Base-by-base conservation (phyloP, 768 basidiomycete genomes). In the Scleroderma citrinum region DNA sequence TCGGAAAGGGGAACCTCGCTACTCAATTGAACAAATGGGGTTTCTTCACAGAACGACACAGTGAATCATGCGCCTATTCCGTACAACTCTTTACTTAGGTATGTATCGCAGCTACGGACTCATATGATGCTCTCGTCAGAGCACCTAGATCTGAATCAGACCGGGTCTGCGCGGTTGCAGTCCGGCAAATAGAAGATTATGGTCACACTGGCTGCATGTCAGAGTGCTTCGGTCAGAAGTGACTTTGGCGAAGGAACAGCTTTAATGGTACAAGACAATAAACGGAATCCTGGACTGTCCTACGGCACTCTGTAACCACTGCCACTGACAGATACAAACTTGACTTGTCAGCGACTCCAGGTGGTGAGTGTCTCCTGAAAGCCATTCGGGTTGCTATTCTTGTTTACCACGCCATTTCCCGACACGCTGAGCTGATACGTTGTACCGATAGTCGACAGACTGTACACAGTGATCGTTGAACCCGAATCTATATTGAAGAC, bases 181-280 rank as follows among this genome's bases (percentile, higher is more conserved):
- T 91, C 8, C n/a, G n/a, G n/a, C 88, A 91, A 55, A 83, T 92
- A 32, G 80, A 87, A 85, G 69, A 87, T 92, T 51, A 80, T 84
- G 0, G 68, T 75, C 1, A 76, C 80, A 11, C 71, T 92, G 2
- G 87, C 85, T 0, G 71, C 80, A 2, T 86, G 79, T 60, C 88
- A 92, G 59, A 76, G 77, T 8, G 62, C 69, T 1, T 82, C 83
- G 1, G 76, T 88, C 32, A 82, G 81, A 61, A n/a, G n/a, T n/a
- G n/a, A 76, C 76, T 3, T 72, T 90, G 5, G 71, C 88, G 46
- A 90, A 85, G 62, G 87, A 90, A 58, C 80, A 83, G 51, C 79
- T 81, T 10, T 90, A 29, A 29, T 29, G 26, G 26, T 29, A 29
- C 26, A 29, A n/a, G n/a, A 29, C 26, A 29, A 29, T 29, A 5